Percentiles rank a stretch among this genome's conserved stretches.
These are phyloP conservation scores for Rauvolfia tetraphylla DNA, from an alignment of 257 asterid species.

Conservation along the genomic window DNA sequence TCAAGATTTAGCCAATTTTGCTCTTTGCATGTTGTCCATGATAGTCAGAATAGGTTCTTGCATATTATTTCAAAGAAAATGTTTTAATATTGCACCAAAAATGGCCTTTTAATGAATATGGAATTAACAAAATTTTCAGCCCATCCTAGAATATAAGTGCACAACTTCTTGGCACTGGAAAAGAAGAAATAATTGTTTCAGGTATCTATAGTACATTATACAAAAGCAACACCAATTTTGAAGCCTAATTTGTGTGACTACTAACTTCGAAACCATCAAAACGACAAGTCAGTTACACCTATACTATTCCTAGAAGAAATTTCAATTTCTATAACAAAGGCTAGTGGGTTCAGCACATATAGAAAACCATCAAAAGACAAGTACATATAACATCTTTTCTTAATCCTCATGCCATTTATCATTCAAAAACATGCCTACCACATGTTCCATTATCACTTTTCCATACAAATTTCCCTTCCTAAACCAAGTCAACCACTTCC, in stretches of 20 bases:
- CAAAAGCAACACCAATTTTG: not conserved
- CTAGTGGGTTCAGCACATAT: not conserved
- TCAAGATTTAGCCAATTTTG: not conserved
- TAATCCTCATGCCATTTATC: too few species aligned
- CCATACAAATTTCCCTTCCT: too few species aligned
- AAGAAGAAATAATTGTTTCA: not conserved
- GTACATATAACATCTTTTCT: not conserved
- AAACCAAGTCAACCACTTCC: not conserved
- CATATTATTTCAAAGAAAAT: too few species aligned
- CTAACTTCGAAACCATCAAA: not conserved
- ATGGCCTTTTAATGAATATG: not conserved
- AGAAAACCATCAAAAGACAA: not conserved
- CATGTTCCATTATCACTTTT: too few species aligned
- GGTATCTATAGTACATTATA: not conserved
- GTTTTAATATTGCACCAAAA: not conserved
- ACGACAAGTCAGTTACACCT: not conserved
- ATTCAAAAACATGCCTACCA: too few species aligned
- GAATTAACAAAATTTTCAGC: not conserved
- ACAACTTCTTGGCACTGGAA: not conserved
- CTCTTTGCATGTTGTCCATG: not conserved
- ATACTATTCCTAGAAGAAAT: not conserved
- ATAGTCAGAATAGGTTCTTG: too few species aligned
- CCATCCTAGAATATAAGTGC: not conserved
- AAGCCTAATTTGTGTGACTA: not conserved
- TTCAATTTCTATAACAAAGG: not conserved